Percentiles rank a stretch among this genome's conserved stretches.
These are phyloP conservation scores for Melastoma candidum DNA, from an alignment of 441 rosid genomes.

Conservation along the genomic window DNA sequence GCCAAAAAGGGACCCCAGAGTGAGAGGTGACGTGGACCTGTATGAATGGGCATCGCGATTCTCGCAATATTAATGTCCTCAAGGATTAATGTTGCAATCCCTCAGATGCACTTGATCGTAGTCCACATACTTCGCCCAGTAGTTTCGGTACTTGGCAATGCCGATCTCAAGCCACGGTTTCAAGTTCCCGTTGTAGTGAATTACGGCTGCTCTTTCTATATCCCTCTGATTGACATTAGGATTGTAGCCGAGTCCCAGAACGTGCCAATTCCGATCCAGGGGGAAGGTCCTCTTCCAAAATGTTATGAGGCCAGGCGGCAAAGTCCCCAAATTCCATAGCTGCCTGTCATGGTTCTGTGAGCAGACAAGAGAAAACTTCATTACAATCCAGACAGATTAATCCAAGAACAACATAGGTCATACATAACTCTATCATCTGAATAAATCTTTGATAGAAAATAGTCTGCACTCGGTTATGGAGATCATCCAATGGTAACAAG, in stretches of 20 bases:
- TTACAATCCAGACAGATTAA: too few species aligned
- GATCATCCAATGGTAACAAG: too few species aligned
- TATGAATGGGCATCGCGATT: constrained; percentile 6
- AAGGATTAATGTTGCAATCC: constrained; percentile 89
- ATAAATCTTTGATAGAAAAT: too few species aligned
- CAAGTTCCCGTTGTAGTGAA: constrained; percentile 93
- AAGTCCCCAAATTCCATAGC: constrained; percentile 90
- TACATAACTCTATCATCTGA: too few species aligned
- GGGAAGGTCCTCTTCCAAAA: constrained; percentile 71
- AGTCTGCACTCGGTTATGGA: too few species aligned
- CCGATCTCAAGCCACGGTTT: constrained; percentile 98
- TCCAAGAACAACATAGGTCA: too few species aligned
- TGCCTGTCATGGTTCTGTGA: constrained; percentile 73
- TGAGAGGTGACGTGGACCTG: constrained; percentile 22
- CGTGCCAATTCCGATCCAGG: constrained; percentile 72
- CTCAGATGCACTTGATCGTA: constrained; percentile 56
- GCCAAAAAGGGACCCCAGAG: constrained; percentile 13
- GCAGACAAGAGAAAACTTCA: too few species aligned
- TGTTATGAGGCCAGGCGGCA: constrained; percentile 95
- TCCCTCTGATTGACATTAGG: constrained; percentile 72
- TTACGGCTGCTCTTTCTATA: constrained; percentile 68
- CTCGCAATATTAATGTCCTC: constrained; percentile 9
- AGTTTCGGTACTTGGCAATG: constrained; percentile 53
- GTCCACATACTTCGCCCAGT: constrained; percentile 74
- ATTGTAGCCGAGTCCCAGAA: constrained; percentile 90